phyloP scores from a whole-genome alignment of 2,329 filamentous ascomycete genomes.

The Chalaropsis thielavioides region DNA sequence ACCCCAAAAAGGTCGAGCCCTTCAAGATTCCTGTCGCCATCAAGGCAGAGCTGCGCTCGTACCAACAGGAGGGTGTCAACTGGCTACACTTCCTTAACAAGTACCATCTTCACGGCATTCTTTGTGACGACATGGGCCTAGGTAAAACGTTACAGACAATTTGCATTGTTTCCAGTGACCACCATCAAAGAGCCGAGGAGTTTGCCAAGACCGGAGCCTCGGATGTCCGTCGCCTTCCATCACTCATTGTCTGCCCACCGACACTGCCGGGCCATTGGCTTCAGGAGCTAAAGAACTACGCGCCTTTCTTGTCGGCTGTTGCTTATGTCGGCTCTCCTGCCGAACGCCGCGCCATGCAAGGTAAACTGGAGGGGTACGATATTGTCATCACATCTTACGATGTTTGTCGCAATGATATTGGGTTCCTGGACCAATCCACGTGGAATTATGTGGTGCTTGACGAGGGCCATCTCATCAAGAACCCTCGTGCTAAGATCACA shows the following conservation, averaged over 20 bases:
- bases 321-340: conserved; percentile 82
- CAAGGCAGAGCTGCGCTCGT: conserved; percentile 89
- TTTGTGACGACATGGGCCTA: conserved; percentile 98
- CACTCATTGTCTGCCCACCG: conserved; percentile 88
- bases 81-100: conserved; percentile 97
- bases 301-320: conserved; percentile 78
- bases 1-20: conserved; percentile 89
- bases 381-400: conserved; percentile 97
- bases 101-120: conserved; percentile 93
- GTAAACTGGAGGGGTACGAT: conserved; percentile 61
- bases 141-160: conserved; percentile 95
- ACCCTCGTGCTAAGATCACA: conserved; percentile 91
- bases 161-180: conserved; percentile 95
- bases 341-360: conserved; percentile 59
- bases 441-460: conserved; percentile 98
- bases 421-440: conserved; percentile 63
- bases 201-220: conserved; percentile 66
- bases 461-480: conserved; percentile 97
- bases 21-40: conserved; percentile 92
- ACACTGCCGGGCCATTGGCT: conserved; percentile 97
- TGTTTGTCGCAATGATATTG: conserved; percentile 91
- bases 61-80: conserved; percentile 97
- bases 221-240: conserved; percentile 69
- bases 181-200: conserved; percentile 83
- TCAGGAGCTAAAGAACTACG: conserved; percentile 90